Evolutionary conservation across 2,329 filamentous ascomycete genomes (phyloP), one percentile per base, ranked within the genome.

Genomic region (Xylariaceae sp.): DNA sequence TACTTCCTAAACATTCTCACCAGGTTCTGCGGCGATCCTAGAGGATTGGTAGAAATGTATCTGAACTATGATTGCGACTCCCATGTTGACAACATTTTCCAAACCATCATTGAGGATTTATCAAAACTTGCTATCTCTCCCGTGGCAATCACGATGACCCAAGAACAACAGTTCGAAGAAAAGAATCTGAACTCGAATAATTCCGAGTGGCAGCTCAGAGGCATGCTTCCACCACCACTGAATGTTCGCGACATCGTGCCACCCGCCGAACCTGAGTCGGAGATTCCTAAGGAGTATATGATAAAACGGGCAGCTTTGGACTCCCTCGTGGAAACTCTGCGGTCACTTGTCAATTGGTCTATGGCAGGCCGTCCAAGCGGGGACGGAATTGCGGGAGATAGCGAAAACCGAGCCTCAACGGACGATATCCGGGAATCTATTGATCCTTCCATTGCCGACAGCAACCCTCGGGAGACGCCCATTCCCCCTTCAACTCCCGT

Each of bases 41-140:
- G 91, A 61, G 92, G 91, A 0, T 72, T 99, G 42, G 94, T 99
- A 13, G 94, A 99, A 72, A 88, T 92, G 11, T 99, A 99, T 72
- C 82, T 99, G 58, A 99, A 99, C 72, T 99, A 99, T 68, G 94
- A 99, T 70, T 99, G 94, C 74, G 95, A 97, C 67, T 83, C 93
- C 55, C 92, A 91, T 33, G 84, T 97, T 55, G 93, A 97, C 74
- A 99, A 99, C 72, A 94, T 97, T 72, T 99, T 96, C 71, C 94
- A 99, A 73, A 88, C 83, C 16, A 87, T 97, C 48, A 92, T 99
- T 43, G 95, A 99, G 70, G 92, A 97, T 72, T 77, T 99, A 15
- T 94, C 93, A 26, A 88, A 88, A 64, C 89, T 96, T 64, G 90
- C 92, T 1, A 94, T 89, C 47, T 81, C 86, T 8, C 87, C 92